These are phyloP conservation scores for Geranium rotundifolium DNA, from an alignment of 345 rosid genomes.

Conservation along the genomic window DNA sequence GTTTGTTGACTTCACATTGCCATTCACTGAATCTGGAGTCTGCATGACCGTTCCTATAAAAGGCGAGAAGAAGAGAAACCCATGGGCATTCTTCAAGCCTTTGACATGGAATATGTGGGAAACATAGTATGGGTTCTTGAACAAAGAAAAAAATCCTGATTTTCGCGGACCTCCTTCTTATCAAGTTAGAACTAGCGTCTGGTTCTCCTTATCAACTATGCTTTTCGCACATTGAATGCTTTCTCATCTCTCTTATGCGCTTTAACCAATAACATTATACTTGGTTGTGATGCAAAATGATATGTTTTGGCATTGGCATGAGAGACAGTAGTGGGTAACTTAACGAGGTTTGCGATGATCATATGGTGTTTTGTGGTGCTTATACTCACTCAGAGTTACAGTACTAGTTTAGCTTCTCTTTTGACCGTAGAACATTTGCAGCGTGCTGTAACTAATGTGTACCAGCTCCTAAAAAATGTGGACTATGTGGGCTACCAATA, in stretches of 20 bases:
- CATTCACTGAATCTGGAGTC: constrained; percentile 35
- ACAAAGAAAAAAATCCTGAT: constrained; percentile 17
- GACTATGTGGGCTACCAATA: constrained; percentile 23
- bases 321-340: constrained; percentile 32
- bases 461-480: constrained; percentile 7
- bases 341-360: constrained; percentile 34
- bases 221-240: constrained; percentile 41
- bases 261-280: not conserved
- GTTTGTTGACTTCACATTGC: constrained; percentile 37
- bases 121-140: constrained; percentile 47
- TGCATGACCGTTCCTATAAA: constrained; percentile 26
- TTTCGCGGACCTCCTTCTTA: not conserved
- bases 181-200: constrained; percentile 28
- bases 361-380: constrained; percentile 46
- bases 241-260: not conserved
- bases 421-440: constrained; percentile 31
- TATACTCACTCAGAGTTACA: constrained; percentile 37
- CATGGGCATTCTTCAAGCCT: constrained; percentile 49
- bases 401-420: constrained; percentile 38
- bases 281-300: not conserved
- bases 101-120: constrained; percentile 37
- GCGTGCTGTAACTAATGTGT: constrained; percentile 9
- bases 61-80: constrained; percentile 15
- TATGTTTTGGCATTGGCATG: constrained; percentile 14
- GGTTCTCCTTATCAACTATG: constrained; percentile 42